Base-by-base conservation (phyloP, 768 basidiomycete species). In the Infundibulicybe gibba region DNA sequence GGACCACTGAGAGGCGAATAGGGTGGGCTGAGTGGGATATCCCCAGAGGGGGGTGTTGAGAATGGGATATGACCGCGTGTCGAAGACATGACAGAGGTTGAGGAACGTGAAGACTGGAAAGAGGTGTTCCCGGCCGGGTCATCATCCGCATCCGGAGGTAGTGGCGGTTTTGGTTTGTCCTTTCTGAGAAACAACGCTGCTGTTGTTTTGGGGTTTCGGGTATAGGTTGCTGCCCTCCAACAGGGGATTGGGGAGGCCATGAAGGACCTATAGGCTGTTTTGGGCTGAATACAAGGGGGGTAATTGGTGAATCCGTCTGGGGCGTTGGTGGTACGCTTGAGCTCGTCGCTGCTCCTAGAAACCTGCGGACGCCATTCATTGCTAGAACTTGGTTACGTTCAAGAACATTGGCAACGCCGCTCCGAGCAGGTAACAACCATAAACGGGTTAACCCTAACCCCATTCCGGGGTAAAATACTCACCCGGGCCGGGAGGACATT, bases 291-390 rank as follows among this genome's bases (percentile, higher is more conserved):
- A 55, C 15, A 61, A 54, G 34, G 55, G 64, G 39, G 61, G 52
- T 44, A 58, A 48, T 50, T 42, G 45, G 38, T 37, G 52, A 52
- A 44, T 45, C 37, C 44, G 39, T 52, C 45, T 47, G 55, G 45
- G 10, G 52, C 52, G 59, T 51, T 49, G 57, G 56, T 11, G 44
- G 30, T 44, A 33, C 38, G 32, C 55, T 55, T 12, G 65, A 67
- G 49, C 62, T 43, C 42, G 68, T 54, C 43, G 67, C 70, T 46
- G 72, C 74, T 40, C 68, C 72, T 47, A 85, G 74, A 54, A 86
- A 72, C 67, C 81, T 77, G 56, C 82, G 83, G 52, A 86, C 82
- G 57, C 83, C 82, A 75, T 86, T 83, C 85, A 87, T 86, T 25
- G 25, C 25, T 25, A 8, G 25, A 25, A 25, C n/a, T n/a, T n/a